These are phyloP conservation scores for Penicillium longicatenatum DNA, from an alignment of 495 filamentous ascomycete species.

Conservation along the genomic window DNA sequence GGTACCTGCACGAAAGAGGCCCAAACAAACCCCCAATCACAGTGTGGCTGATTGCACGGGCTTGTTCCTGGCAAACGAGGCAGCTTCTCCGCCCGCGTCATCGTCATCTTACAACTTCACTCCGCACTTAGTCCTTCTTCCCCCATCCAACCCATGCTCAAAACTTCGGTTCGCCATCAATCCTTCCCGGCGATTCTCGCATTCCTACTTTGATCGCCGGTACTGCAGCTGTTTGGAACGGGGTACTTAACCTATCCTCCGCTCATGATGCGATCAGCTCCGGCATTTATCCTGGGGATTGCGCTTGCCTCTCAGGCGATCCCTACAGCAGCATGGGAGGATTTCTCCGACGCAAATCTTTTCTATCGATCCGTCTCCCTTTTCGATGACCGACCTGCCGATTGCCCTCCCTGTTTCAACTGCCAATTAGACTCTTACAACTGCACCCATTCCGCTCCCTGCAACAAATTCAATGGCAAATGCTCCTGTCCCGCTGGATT, in stretches of 20 bases:
- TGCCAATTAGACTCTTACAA: conserved; percentile 89
- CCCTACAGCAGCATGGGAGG: conserved; percentile 31
- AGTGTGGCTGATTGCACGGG: not conserved
- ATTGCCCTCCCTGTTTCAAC: conserved; percentile 85
- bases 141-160: conserved; percentile 13
- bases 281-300: conserved; percentile 29
- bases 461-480: conserved; percentile 84
- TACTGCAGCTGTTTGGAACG: conserved; percentile 4
- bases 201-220: conserved; percentile 13
- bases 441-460: conserved; percentile 84
- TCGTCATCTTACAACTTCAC: conserved; percentile 30
- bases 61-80: conserved; percentile 21
- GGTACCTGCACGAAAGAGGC: not conserved
- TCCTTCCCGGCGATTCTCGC: conserved; percentile 16
- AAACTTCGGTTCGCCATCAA: conserved; percentile 2
- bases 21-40: not conserved
- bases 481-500: conserved; percentile 90
- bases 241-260: conserved; percentile 15
- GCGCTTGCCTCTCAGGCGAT: conserved; percentile 27
- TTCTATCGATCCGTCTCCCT: conserved; percentile 46
- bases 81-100: conserved; percentile 45
- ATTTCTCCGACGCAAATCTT: conserved; percentile 34
- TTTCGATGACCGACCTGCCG: conserved; percentile 58
- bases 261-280: conserved; percentile 37
- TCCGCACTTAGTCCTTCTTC: conserved; percentile 14